Evolutionary conservation across 257 asterid species (phyloP).

Genomic region (Fraxinus pennsylvanica): DNA sequence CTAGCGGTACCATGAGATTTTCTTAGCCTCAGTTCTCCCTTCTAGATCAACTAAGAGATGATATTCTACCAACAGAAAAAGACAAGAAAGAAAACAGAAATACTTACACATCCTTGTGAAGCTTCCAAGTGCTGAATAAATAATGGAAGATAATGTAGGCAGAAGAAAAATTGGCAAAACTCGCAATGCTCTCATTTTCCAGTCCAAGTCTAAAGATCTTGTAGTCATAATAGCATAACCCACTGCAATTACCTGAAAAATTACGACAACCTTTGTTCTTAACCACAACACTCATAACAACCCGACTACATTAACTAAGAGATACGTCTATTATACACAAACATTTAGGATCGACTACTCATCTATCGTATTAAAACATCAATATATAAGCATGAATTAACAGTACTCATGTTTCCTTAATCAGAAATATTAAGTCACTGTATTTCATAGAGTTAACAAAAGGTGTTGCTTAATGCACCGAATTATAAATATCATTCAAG

Average conservation of each 20-base stretch:
- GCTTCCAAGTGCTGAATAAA: slow-evolving; percentile 55
- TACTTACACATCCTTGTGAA: slow-evolving; percentile 79
- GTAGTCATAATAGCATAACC: slow-evolving; percentile 80
- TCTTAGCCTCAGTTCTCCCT: background rate
- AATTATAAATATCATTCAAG: background rate
- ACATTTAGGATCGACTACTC: background rate
- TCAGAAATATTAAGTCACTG: background rate
- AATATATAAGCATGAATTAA: background rate
- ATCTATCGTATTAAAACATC: background rate
- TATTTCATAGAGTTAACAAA: background rate
- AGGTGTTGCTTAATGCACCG: background rate
- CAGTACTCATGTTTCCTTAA: background rate
- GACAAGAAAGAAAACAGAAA: background rate
- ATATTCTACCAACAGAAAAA: background rate
- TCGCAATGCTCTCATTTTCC: slow-evolving; percentile 82
- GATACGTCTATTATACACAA: background rate
- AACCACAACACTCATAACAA: slow-evolving; percentile 6
- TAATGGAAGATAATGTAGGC: slow-evolving; percentile 61
- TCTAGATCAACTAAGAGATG: background rate
- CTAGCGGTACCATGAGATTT: background rate
- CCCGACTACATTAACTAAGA: background rate
- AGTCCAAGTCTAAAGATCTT: slow-evolving; percentile 65
- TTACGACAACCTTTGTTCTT: background rate
- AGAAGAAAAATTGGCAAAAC: slow-evolving; percentile 87
- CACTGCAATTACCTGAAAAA: slow-evolving; percentile 77